These are phyloP conservation scores for Globisporangium acanthophoron DNA, from an alignment of 352 stramenopile species.

Conservation along the genomic window DNA sequence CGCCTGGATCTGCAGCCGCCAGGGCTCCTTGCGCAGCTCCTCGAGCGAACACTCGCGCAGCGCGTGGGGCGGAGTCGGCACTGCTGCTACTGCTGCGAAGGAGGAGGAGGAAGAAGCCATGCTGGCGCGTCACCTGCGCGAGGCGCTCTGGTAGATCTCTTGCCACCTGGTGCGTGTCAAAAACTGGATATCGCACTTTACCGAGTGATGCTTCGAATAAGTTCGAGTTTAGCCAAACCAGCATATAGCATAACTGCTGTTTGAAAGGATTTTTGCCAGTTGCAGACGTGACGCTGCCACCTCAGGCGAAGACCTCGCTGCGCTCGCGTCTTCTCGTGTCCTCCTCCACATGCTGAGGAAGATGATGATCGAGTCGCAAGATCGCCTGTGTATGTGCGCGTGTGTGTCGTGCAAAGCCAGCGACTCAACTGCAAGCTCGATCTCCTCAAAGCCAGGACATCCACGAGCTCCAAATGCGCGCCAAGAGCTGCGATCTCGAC, in stretches of 20 bases:
- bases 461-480: neutral
- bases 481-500: neutral
- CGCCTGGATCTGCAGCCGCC: constrained; percentile 72
- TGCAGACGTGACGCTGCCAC: neutral
- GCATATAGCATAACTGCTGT: neutral
- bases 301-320: neutral
- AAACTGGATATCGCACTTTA: neutral
- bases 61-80: constrained; percentile 6
- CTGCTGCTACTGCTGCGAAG: no score
- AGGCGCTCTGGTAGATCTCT: neutral
- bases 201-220: neutral
- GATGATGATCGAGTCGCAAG: neutral
- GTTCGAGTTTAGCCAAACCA: neutral
- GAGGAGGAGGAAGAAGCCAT: neutral
- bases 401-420: neutral
- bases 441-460: constrained; percentile 1
- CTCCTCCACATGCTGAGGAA: neutral
- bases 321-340: neutral
- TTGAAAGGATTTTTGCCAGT: neutral
- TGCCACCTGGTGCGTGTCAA: neutral
- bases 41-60: constrained; percentile 62
- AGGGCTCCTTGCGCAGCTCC: constrained; percentile 84
- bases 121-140: neutral
- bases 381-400: neutral
- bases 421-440: constrained; percentile 2